Conservation (phyloP, 225 moss, liverwort and hornwort species). For the Polytrichum commune region DNA sequence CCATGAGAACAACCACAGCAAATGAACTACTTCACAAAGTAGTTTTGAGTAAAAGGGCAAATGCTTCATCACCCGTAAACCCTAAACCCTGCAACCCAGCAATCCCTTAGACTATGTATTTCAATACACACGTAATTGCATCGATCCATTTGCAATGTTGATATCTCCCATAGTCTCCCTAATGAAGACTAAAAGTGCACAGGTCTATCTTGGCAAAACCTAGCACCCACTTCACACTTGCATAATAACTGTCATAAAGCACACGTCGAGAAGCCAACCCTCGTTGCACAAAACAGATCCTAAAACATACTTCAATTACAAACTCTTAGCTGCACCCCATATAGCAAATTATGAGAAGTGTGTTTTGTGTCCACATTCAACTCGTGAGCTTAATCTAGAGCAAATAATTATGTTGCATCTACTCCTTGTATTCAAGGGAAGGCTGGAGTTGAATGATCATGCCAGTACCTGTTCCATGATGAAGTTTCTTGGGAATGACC, state of each 20-base stretch:
- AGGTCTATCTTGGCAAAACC: neutral
- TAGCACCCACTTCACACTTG: neutral
- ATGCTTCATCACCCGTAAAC: too few species aligned
- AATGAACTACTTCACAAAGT: neutral
- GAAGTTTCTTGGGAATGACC: slow-evolving; percentile 12
- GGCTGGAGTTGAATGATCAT: slow-evolving; percentile 5
- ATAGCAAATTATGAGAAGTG: neutral
- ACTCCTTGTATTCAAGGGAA: neutral
- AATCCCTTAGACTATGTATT: neutral
- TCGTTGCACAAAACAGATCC: neutral
- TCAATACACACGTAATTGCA: slow-evolving; percentile 2
- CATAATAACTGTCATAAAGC: slow-evolving; percentile 2
- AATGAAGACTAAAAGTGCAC: too few species aligned
- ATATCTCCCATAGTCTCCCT: neutral
- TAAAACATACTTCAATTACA: slow-evolving; percentile 1
- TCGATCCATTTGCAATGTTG: slow-evolving; percentile 2
- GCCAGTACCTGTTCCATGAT: slow-evolving; percentile 11
- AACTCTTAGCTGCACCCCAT: neutral
- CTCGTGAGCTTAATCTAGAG: too few species aligned
- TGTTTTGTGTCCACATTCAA: too few species aligned
- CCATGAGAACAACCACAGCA: slow-evolving; percentile 9
- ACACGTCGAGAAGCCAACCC: neutral
- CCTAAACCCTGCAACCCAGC: neutral
- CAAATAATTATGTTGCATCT: too few species aligned
- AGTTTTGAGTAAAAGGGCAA: neutral